Conservation (phyloP, 495 filamentous ascomycete genomes). For the Penicillium chermesinum region DNA sequence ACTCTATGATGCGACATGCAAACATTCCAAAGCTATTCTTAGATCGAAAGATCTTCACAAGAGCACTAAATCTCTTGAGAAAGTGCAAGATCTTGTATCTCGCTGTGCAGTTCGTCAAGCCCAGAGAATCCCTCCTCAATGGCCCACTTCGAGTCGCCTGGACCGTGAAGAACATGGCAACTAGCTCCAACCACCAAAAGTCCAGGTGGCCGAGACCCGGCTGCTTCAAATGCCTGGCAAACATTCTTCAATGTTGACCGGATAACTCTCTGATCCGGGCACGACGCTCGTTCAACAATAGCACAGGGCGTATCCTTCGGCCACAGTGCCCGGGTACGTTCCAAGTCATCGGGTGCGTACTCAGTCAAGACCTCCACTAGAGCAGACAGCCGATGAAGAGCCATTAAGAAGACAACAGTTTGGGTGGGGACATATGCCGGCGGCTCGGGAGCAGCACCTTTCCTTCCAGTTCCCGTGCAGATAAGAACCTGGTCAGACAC, state of each 20-base stretch:
- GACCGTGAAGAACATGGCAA: slow-evolving; percentile 67
- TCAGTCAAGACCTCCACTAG: slow-evolving; percentile 62
- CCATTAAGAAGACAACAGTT: slow-evolving; percentile 96
- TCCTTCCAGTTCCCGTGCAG: slow-evolving; percentile 91
- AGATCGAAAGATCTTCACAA: background rate
- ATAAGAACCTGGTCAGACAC: slow-evolving; percentile 90
- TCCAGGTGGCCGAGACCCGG: slow-evolving; percentile 84
- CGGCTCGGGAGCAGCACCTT: slow-evolving; percentile 75
- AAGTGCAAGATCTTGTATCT: slow-evolving; percentile 14
- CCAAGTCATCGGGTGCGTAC: slow-evolving; percentile 14
- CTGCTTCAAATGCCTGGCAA: slow-evolving; percentile 76
- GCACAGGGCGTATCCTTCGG: slow-evolving; percentile 71
- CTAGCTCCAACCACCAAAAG: slow-evolving; percentile 82
- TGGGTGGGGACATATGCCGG: slow-evolving; percentile 70
- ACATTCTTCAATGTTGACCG: slow-evolving; percentile 77
- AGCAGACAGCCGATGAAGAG: slow-evolving; percentile 73
- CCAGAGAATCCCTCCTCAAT: slow-evolving; percentile 87
- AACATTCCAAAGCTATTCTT: background rate
- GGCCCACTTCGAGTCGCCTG: slow-evolving; percentile 59
- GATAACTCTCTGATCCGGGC: slow-evolving; percentile 89
- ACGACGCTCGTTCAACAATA: slow-evolving; percentile 90
- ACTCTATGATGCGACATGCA: background rate
- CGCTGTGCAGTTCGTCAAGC: slow-evolving; percentile 42
- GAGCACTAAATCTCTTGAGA: slow-evolving; percentile 15
- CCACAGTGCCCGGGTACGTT: slow-evolving; percentile 32